Conservation (phyloP, 2,329 filamentous ascomycete species). For the Lachnellula occidentalis region DNA sequence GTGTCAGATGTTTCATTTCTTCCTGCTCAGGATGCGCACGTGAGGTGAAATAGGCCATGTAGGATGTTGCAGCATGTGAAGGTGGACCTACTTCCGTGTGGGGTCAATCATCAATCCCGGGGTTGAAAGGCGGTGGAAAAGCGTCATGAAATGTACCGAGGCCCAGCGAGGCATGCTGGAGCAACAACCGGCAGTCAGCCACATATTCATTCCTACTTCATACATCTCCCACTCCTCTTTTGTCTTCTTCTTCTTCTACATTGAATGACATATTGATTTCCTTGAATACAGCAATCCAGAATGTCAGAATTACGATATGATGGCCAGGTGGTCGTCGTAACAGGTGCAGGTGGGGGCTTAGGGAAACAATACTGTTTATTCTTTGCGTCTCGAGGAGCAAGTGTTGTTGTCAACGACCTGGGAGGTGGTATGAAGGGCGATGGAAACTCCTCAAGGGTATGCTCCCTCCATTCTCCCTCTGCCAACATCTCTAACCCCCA, state of each 20-base stretch:
- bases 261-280: not conserved
- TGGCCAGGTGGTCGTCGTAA: conserved; percentile 84
- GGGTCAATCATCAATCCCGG: not conserved
- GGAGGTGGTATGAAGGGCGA: conserved; percentile 92
- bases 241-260: not conserved
- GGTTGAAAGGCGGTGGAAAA: not conserved
- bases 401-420: conserved; percentile 94
- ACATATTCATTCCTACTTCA: not conserved
- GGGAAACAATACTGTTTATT: conserved; percentile 81
- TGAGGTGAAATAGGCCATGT: not conserved
- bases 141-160: not conserved
- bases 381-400: conserved; percentile 85
- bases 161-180: not conserved
- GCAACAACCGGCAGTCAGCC: not conserved
- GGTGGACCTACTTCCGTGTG: not conserved
- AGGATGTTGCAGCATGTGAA: not conserved
- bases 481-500: conserved; percentile 5
- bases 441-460: conserved; percentile 78
- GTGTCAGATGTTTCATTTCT: too few species aligned
- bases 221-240: not conserved
- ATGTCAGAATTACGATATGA: conserved; percentile 71
- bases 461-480: not conserved
- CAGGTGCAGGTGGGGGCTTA: conserved; percentile 76
- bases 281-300: conserved; percentile 23
- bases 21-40: not conserved